A percentile compares a stretch with the other conserved stretches of the same genome.
These are phyloP conservation scores for Danielia oregonensis DNA, from an alignment of 805 yeast genomes.

Conservation along the genomic window DNA sequence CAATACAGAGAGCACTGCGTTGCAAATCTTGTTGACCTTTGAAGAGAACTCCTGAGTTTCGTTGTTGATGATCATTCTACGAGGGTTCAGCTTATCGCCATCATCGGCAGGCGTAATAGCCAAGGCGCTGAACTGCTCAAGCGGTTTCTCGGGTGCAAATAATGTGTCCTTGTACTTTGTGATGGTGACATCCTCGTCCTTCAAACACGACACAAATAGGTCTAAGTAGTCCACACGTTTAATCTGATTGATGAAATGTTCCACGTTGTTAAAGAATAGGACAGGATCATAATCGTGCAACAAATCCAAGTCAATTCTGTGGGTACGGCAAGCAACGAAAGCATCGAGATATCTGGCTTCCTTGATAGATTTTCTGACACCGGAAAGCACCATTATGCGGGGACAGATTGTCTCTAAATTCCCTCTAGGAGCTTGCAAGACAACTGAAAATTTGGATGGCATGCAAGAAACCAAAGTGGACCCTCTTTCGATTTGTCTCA, in stretches of 20 bases:
- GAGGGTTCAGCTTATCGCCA: slow-evolving; percentile 13
- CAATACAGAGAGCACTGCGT: slow-evolving; percentile 58
- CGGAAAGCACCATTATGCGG: slow-evolving; percentile 83
- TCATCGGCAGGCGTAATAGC: slow-evolving; percentile 20
- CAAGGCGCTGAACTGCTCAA: slow-evolving; percentile 1
- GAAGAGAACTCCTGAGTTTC: slow-evolving; percentile 38
- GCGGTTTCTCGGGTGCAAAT: not conserved
- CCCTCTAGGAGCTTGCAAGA: slow-evolving; percentile 93
- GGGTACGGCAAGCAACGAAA: slow-evolving; percentile 78
- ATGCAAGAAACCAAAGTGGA: slow-evolving; percentile 76
- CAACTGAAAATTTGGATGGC: slow-evolving; percentile 78
- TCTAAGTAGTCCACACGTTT: slow-evolving; percentile 75
- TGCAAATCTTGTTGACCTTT: slow-evolving; percentile 76
- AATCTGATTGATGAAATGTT: slow-evolving; percentile 65
- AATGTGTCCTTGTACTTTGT: slow-evolving; percentile 80
- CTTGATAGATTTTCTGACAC: slow-evolving; percentile 68
- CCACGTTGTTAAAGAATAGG: slow-evolving; percentile 60
- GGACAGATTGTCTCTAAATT: slow-evolving; percentile 93
- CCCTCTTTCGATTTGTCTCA: slow-evolving; percentile 87
- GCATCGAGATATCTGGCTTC: slow-evolving; percentile 63
- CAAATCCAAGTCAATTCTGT: slow-evolving; percentile 86
- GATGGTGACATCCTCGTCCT: slow-evolving; percentile 78
- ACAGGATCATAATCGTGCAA: slow-evolving; percentile 83
- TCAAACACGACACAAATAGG: slow-evolving; percentile 78
- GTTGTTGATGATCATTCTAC: slow-evolving; percentile 38